Evolutionary conservation across 371 early-diverging fungal genomes (phyloP).

Genomic region (Thermomucor indicae-seudaticae): DNA sequence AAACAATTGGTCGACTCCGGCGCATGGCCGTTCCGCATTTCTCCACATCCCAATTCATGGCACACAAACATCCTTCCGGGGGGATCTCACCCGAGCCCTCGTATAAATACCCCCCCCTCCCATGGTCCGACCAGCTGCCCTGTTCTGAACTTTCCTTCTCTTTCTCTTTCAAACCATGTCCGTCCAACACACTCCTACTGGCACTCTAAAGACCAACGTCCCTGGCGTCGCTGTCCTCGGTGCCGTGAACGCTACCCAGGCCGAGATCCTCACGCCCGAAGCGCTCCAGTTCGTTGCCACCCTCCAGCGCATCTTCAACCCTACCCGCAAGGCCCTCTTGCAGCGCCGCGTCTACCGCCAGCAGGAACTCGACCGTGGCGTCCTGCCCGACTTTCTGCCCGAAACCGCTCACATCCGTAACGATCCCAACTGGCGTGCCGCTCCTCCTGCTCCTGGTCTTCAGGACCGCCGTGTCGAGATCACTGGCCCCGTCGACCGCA

Average conservation of each 20-base stretch:
- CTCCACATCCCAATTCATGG: constrained; percentile 7
- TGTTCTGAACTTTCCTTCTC: not conserved
- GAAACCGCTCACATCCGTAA: constrained; percentile 88
- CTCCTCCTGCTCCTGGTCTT: constrained; percentile 87
- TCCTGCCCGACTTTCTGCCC: constrained; percentile 86
- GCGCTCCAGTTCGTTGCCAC: constrained; percentile 81
- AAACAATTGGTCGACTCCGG: not conserved
- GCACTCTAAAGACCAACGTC: constrained; percentile 28
- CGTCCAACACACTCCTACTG: constrained; percentile 9
- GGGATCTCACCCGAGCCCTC: not conserved
- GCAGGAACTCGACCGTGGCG: constrained; percentile 73
- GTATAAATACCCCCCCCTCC: not conserved
- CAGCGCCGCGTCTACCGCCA: constrained; percentile 72
- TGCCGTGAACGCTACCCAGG: constrained; percentile 54
- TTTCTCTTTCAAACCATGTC: constrained; percentile 12
- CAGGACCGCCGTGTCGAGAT: constrained; percentile 94
- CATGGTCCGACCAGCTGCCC: not conserved
- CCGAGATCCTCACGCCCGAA: constrained; percentile 72
- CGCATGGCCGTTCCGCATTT: constrained; percentile 8
- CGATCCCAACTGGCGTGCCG: constrained; percentile 85
- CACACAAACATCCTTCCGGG: not conserved
- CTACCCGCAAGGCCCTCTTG: constrained; percentile 77
- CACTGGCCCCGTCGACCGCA: constrained; percentile 96
- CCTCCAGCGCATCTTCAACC: constrained; percentile 86
- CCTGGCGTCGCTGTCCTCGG: constrained; percentile 67